phyloP scores from a whole-genome alignment of 345 rosid genomes.

The Linum lewisii region DNA sequence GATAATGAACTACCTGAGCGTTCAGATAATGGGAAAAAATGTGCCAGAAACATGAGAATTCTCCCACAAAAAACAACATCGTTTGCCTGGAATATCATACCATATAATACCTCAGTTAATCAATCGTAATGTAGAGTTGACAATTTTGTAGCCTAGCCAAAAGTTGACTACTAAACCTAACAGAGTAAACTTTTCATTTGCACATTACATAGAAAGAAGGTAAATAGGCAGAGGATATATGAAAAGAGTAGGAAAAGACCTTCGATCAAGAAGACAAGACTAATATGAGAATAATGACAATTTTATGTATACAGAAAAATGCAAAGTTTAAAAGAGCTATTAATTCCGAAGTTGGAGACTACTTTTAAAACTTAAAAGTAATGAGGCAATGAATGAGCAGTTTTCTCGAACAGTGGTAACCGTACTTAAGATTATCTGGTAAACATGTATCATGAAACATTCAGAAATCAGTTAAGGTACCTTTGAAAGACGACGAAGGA shows the following conservation, averaged over 20 bases:
- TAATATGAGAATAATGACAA: too few species aligned
- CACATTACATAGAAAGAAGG: background rate
- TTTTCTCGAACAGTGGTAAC: background rate
- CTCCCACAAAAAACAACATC: constrained; percentile 97
- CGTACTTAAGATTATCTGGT: background rate
- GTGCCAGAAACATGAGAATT: constrained; percentile 93
- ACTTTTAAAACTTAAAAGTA: background rate
- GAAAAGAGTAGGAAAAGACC: background rate
- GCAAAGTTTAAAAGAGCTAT: background rate
- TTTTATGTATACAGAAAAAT: background rate
- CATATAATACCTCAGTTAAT: constrained; percentile 19
- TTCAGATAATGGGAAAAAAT: constrained; percentile 89
- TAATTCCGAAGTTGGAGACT: background rate
- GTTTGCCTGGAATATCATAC: constrained; percentile 63
- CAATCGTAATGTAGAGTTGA: constrained; percentile 4
- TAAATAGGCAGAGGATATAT: background rate
- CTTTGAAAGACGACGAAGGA: constrained; percentile 96
- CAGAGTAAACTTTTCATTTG: background rate
- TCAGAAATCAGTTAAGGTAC: constrained; percentile 19
- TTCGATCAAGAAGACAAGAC: too few species aligned
- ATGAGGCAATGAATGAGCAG: background rate
- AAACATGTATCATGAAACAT: background rate
- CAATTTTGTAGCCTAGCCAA: background rate
- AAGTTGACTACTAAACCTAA: background rate
- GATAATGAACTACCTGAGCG: constrained; percentile 62